These are phyloP conservation scores for Trametes pubescens DNA, from an alignment of 1,284 basidiomycete species.

Conservation along the genomic window DNA sequence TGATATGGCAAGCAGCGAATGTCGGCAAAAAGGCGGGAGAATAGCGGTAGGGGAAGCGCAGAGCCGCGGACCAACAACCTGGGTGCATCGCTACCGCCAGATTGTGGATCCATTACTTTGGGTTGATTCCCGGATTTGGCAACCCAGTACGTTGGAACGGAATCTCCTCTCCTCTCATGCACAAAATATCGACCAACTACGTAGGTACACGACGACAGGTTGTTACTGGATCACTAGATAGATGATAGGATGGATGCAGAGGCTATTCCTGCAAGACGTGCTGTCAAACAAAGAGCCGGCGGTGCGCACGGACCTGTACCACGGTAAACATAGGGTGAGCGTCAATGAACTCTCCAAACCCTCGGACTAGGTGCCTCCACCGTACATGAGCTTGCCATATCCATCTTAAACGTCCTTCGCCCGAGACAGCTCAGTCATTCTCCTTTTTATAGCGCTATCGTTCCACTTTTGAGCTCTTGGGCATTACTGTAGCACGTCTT, in stretches of 20 bases:
- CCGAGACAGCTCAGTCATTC: neutral
- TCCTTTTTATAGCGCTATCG: neutral
- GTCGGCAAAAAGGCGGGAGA: conserved; percentile 4
- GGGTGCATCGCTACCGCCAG: conserved; percentile 16
- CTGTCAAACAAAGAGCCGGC: neutral
- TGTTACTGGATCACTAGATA: neutral
- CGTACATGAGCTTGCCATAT: no score
- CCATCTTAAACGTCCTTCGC: neutral
- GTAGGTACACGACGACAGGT: neutral
- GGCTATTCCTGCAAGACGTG: neutral
- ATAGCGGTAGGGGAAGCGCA: neutral
- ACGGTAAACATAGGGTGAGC: neutral
- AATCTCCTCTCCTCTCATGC: neutral
- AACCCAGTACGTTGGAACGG: conserved; percentile 15
- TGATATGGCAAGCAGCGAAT: neutral
- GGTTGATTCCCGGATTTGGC: conserved; percentile 18
- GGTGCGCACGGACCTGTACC: neutral
- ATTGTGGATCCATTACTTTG: conserved; percentile 23
- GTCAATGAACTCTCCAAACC: conserved; percentile 7
- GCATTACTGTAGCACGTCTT: neutral
- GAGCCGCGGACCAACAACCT: conserved; percentile 14
- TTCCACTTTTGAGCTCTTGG: neutral
- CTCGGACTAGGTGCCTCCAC: conserved; percentile 1
- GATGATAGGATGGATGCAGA: neutral
- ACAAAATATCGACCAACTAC: neutral